phyloP scores from a whole-genome alignment of 2,329 filamentous ascomycete genomes.

The Epichloe uncinata region DNA sequence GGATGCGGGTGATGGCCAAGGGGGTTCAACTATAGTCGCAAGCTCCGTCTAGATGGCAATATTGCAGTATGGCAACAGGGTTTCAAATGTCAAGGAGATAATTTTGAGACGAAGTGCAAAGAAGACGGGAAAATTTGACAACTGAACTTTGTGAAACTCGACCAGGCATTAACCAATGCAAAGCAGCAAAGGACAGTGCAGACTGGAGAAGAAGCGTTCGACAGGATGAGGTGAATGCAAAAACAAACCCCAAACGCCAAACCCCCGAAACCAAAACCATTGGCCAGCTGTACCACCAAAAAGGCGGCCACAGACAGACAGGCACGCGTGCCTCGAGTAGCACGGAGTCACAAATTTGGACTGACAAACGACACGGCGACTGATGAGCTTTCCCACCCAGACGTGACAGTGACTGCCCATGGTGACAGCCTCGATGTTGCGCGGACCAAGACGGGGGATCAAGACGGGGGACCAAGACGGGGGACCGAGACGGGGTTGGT shows the following conservation, averaged over 20 bases:
- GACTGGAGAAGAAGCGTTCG: not conserved
- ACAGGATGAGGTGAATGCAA: not conserved
- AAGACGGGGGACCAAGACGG: too few relatives aligned
- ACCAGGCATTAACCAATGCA: too few relatives aligned
- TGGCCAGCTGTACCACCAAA: conserved; percentile 2
- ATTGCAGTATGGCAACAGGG: too few relatives aligned
- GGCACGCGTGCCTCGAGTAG: conserved; percentile 2
- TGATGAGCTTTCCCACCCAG: not conserved
- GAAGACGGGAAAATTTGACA: not conserved
- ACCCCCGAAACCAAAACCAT: too few relatives aligned
- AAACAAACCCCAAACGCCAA: not conserved
- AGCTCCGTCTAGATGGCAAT: too few relatives aligned
- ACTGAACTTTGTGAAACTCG: not conserved
- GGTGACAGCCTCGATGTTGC: too few relatives aligned
- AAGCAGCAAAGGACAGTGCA: not conserved
- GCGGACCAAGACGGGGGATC: too few relatives aligned
- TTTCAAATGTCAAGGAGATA: too few relatives aligned
- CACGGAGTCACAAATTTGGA: not conserved
- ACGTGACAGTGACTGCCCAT: too few relatives aligned
- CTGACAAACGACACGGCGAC: not conserved
- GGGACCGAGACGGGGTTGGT: too few relatives aligned
- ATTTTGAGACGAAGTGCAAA: not conserved
- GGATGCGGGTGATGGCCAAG: too few relatives aligned
- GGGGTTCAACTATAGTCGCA: too few relatives aligned
- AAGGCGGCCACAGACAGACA: not conserved